Conservation (phyloP, 208 protist species). For the Tetramitus jugosus region DNA sequence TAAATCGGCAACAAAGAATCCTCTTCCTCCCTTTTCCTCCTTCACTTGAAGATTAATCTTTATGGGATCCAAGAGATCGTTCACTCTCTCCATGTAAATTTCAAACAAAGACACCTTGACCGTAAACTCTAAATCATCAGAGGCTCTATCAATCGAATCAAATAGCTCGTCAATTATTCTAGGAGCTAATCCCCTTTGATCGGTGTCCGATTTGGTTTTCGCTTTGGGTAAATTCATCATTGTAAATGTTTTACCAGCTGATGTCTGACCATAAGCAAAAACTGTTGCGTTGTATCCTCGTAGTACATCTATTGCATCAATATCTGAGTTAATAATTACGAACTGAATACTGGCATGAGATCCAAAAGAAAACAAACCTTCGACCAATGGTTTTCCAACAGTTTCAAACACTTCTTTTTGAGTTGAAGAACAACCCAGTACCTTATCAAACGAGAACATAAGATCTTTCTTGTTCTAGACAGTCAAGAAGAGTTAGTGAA, state of each 20-base stretch:
- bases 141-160: conserved; percentile 52
- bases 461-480: neutral
- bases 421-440: conserved; percentile 43
- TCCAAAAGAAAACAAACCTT: conserved; percentile 76
- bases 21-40: conserved; percentile 46
- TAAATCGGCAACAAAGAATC: conserved; percentile 73
- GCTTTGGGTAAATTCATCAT: conserved; percentile 50
- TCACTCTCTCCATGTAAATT: conserved; percentile 92
- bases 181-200: conserved; percentile 45
- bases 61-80: conserved; percentile 73
- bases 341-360: conserved; percentile 28
- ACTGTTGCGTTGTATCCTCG: conserved; percentile 10
- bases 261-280: conserved; percentile 19
- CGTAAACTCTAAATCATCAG: conserved; percentile 70
- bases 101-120: conserved; percentile 88
- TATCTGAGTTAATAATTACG: neutral
- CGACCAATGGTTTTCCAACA: conserved; percentile 63
- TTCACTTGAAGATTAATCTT: conserved; percentile 30
- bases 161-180: conserved; percentile 82
- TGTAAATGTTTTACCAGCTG: conserved; percentile 44
- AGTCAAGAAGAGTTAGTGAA: no score
- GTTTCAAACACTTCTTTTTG: conserved; percentile 71
- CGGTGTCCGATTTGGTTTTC: neutral
- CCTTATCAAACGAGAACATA: conserved; percentile 46
- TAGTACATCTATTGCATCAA: conserved; percentile 5